phyloP scores from a whole-genome alignment of 805 yeast genomes.

The Pichia ethanolica region DNA sequence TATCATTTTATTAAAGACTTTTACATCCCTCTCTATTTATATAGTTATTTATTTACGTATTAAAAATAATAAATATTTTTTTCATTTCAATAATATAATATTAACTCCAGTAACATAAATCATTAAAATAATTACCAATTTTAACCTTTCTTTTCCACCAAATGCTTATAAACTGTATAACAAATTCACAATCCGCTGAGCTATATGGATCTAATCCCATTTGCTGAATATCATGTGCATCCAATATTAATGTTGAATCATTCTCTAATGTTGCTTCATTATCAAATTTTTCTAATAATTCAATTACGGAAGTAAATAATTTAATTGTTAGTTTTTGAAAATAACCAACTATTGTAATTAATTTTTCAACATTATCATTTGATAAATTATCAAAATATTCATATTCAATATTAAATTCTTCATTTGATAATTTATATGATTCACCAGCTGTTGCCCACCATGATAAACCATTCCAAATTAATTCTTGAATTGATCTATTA shows the following conservation, averaged over 20 bases:
- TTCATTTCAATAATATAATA: neutral
- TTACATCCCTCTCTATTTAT: too few species aligned
- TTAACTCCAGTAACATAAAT: constrained; percentile 23
- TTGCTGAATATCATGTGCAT: constrained; percentile 37
- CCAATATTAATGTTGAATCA: constrained; percentile 3
- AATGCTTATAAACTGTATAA: constrained; percentile 32
- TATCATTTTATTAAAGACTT: neutral
- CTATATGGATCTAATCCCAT: constrained; percentile 56
- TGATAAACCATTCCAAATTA: constrained; percentile 60
- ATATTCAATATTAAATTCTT: constrained; percentile 33
- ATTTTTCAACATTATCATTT: constrained; percentile 19
- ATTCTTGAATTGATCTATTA: constrained; percentile 47
- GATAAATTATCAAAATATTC: constrained; percentile 19
- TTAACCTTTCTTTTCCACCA: constrained; percentile 43
- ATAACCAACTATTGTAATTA: constrained; percentile 37
- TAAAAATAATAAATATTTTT: neutral
- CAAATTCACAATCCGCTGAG: constrained; percentile 36
- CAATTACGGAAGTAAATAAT: constrained; percentile 33
- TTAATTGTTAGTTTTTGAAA: constrained; percentile 43
- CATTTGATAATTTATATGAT: constrained; percentile 32
- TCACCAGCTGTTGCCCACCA: constrained; percentile 92
- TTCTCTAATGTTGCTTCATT: constrained; percentile 12
- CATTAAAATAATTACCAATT: constrained; percentile 31
- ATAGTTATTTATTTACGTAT: neutral
- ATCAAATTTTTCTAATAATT: constrained; percentile 27